A percentile compares a stretch with the other conserved stretches of the same genome.
phyloP scores from a whole-genome alignment of 2,329 filamentous ascomycete genomes.

The Penicillium crustosum region DNA sequence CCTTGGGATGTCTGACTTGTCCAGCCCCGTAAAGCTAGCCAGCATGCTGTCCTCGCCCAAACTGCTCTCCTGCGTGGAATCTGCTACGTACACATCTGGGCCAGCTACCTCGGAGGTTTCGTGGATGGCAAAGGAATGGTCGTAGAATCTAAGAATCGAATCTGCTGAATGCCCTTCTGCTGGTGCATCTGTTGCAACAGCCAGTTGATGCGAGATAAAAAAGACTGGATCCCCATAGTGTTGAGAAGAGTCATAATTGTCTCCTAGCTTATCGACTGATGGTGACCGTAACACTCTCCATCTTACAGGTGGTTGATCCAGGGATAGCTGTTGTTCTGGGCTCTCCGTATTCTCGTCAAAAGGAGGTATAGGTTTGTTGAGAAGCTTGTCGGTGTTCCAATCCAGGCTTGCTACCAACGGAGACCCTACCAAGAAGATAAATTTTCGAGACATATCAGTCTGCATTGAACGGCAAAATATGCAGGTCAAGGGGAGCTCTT shows the following conservation, averaged over 20 bases:
- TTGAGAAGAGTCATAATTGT: constrained; percentile 13
- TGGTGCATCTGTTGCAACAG: constrained; percentile 9
- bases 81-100: constrained; percentile 21
- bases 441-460: constrained; percentile 29
- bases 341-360: constrained; percentile 21
- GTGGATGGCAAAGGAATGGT: constrained; percentile 73
- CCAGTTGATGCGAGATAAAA: constrained; percentile 33
- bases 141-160: constrained; percentile 64
- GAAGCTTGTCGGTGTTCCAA: constrained; percentile 56
- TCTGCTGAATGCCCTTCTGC: constrained; percentile 17
- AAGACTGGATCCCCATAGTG: constrained; percentile 27
- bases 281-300: constrained; percentile 34
- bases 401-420: constrained; percentile 55
- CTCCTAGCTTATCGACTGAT: constrained; percentile 3
- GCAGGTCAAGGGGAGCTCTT: neutral
- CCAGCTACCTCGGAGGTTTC: constrained; percentile 48
- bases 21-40: constrained; percentile 3
- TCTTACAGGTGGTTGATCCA: constrained; percentile 22
- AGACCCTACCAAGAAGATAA: constrained; percentile 61
- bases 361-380: constrained; percentile 47
- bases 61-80: constrained; percentile 29
- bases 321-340: constrained; percentile 5
- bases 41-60: constrained; percentile 20
- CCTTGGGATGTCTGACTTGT: constrained; percentile 10
- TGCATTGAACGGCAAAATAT: neutral